Conservation (phyloP, 164 flowering plant genomes). For the Cinnamomum chago region DNA sequence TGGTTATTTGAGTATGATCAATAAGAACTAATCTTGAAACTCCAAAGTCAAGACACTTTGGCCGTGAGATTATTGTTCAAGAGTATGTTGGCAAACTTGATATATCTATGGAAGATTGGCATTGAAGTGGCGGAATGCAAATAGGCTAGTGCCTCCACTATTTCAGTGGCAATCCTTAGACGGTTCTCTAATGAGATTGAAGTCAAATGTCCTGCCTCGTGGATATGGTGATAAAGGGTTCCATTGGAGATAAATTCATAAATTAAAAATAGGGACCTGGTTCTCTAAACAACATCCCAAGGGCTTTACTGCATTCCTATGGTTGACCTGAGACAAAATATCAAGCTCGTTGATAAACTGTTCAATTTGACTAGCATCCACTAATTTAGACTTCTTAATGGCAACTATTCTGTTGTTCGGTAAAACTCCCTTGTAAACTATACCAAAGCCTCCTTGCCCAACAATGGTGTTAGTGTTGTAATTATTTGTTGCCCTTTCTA, state of each 20-base stretch:
- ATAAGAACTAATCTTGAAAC: too few relatives aligned
- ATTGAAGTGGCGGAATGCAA: too few relatives aligned
- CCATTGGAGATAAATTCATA: constrained; percentile 23
- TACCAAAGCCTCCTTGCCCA: constrained; percentile 16
- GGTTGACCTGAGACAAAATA: constrained; percentile 19
- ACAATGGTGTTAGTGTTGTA: constrained; percentile 4
- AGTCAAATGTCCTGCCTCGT: background rate
- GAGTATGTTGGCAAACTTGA: too few relatives aligned
- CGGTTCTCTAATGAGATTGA: constrained; percentile 24
- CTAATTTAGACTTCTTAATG: constrained; percentile 21
- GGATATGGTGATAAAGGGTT: constrained; percentile 20
- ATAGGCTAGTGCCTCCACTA: too few relatives aligned
- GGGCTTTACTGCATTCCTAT: constrained; percentile 25
- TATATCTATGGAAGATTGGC: too few relatives aligned
- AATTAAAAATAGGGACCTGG: constrained; percentile 22
- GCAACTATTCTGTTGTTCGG: constrained; percentile 11
- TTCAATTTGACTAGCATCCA: constrained; percentile 20
- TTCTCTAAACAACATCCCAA: constrained; percentile 24
- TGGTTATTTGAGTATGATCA: too few relatives aligned
- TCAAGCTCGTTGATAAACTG: constrained; percentile 22
- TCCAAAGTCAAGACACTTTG: too few relatives aligned
- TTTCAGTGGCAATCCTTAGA: constrained; percentile 20
- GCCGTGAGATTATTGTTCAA: too few relatives aligned
- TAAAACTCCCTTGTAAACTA: constrained; percentile 17
- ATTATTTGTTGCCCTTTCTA: constrained; percentile 14